Evolutionary conservation across 2,329 filamentous ascomycete genomes (phyloP).

Genomic region (Gremmenia infestans): DNA sequence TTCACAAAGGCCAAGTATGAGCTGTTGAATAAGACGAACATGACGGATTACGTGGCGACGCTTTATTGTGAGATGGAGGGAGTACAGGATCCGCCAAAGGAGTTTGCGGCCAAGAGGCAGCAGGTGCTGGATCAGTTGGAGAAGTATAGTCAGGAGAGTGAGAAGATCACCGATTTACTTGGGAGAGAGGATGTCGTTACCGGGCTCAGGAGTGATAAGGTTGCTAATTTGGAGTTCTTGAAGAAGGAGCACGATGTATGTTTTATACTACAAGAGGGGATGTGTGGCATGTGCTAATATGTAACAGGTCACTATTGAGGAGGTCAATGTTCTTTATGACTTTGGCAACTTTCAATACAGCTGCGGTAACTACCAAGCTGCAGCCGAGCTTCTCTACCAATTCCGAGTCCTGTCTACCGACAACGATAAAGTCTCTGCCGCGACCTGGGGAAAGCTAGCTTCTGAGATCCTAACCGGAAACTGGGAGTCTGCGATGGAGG

Average conservation of each 20-base stretch:
- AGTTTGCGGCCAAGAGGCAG: constrained; percentile 86
- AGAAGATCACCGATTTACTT: constrained; percentile 82
- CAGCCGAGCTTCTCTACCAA: constrained; percentile 90
- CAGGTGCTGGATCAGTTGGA: constrained; percentile 80
- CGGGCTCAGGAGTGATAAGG: constrained; percentile 92
- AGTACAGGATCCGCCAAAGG: constrained; percentile 69
- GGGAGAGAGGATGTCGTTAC: constrained; percentile 85
- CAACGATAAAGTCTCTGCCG: constrained; percentile 92
- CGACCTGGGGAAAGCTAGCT: constrained; percentile 96
- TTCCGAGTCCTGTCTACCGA: constrained; percentile 98
- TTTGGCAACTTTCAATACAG: constrained; percentile 98
- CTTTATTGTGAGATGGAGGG: constrained; percentile 86
- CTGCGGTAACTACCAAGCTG: constrained; percentile 87
- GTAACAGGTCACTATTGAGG: constrained; percentile 74
- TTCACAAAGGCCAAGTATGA: constrained; percentile 86
- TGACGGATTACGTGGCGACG: constrained; percentile 95
- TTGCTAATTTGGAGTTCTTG: constrained; percentile 95
- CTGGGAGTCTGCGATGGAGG: constrained; percentile 92
- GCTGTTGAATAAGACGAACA: constrained; percentile 94
- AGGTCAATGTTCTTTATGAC: constrained; percentile 94
- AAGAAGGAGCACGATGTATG: constrained; percentile 91
- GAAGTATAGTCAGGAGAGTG: constrained; percentile 79
- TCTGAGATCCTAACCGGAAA: constrained; percentile 92
- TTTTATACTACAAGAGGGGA: constrained; percentile 14
- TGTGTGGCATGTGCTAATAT: constrained; percentile 13